These are phyloP conservation scores for Chondrostereum purpureum DNA, from an alignment of 1,284 basidiomycete genomes.

Conservation along the genomic window DNA sequence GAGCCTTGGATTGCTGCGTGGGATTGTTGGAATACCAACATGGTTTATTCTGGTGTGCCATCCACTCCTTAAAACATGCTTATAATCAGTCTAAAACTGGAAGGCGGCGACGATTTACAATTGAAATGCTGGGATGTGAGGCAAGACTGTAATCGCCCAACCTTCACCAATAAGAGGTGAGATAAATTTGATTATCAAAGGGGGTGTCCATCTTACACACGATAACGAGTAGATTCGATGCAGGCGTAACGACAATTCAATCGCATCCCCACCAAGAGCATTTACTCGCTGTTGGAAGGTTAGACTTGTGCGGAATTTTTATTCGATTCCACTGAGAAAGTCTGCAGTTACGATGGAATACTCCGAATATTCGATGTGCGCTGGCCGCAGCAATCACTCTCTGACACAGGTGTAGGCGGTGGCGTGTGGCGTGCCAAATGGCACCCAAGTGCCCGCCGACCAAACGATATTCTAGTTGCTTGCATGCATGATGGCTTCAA, in stretches of 20 bases:
- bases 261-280: slow-evolving; percentile 77
- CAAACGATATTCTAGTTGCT: slow-evolving; percentile 75
- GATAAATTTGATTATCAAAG: slow-evolving; percentile 11
- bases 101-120: slow-evolving; percentile 90
- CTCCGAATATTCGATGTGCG: slow-evolving; percentile 85
- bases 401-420: slow-evolving; percentile 71
- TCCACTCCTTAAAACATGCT: neutral
- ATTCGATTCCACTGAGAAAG: slow-evolving; percentile 5
- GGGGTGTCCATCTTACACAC: too few relatives aligned
- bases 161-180: slow-evolving; percentile 71
- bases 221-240: slow-evolving; percentile 76
- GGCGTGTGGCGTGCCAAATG: slow-evolving; percentile 97
- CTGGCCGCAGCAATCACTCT: slow-evolving; percentile 54
- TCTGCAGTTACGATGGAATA: slow-evolving; percentile 76
- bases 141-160: slow-evolving; percentile 53
- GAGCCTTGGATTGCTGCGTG: slow-evolving; percentile 95
- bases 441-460: slow-evolving; percentile 67
- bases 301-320: slow-evolving; percentile 5
- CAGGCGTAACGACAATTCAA: slow-evolving; percentile 90
- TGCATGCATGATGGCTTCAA: slow-evolving; percentile 99
- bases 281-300: slow-evolving; percentile 90
- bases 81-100: neutral
- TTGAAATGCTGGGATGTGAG: slow-evolving; percentile 91
- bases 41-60: slow-evolving; percentile 76
- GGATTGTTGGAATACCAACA: slow-evolving; percentile 75